These are phyloP conservation scores for Aspergillus floridensis DNA, from an alignment of 2,329 filamentous ascomycete species.

Conservation along the genomic window DNA sequence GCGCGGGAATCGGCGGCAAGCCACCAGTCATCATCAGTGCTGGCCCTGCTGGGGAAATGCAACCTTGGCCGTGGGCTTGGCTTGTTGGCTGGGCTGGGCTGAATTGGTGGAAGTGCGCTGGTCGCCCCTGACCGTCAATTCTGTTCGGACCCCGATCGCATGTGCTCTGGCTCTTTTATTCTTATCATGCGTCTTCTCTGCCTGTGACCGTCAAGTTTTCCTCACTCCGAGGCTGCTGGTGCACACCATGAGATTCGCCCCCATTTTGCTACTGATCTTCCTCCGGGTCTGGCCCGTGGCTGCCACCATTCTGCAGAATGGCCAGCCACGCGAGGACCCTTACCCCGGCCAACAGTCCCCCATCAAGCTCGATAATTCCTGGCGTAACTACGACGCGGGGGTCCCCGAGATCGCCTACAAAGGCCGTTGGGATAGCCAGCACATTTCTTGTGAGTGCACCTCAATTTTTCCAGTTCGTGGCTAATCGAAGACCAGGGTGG, in stretches of 20 bases:
- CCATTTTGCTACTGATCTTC: background rate
- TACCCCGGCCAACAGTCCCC: conserved; percentile 39
- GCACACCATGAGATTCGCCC: background rate
- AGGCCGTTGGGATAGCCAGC: conserved; percentile 60
- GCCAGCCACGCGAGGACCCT: conserved; percentile 37
- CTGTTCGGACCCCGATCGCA: too few species aligned
- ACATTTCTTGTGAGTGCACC: conserved; percentile 50
- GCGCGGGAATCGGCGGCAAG: background rate
- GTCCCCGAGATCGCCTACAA: conserved; percentile 59
- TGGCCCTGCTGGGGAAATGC: too few species aligned
- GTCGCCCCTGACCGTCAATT: background rate
- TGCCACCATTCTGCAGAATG: conserved; percentile 46
- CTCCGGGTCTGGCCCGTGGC: background rate
- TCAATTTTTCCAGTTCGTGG: background rate
- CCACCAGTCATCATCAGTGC: too few species aligned
- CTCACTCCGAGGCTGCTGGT: background rate
- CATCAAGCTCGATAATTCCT: conserved; percentile 34
- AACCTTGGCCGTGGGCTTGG: background rate
- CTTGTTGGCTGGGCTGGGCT: background rate
- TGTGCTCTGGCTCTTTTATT: too few species aligned
- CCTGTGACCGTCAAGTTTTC: too few species aligned
- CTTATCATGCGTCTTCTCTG: too few species aligned
- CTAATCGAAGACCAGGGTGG: conserved; percentile 43
- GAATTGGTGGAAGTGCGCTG: too few species aligned
- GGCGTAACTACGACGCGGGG: conserved; percentile 52